phyloP scores from a whole-genome alignment of 2,329 filamentous ascomycete genomes.

The Zymoseptoria brevis region DNA sequence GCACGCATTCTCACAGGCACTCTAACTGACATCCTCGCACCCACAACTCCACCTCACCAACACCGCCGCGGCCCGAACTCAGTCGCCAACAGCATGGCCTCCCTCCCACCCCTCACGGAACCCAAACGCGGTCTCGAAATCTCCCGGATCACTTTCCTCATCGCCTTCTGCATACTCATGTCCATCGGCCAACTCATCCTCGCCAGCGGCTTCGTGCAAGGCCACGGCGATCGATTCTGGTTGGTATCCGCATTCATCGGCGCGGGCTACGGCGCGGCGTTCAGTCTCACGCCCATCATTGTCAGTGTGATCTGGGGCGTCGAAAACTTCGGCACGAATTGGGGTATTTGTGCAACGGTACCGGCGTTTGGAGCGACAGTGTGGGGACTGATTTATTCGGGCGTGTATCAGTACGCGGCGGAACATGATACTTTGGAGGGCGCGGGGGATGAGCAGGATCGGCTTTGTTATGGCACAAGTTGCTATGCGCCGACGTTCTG shows the following conservation, averaged over 20 bases:
- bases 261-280: conserved; percentile 85
- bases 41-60: conserved; percentile 44
- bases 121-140: conserved; percentile 44
- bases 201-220: conserved; percentile 65
- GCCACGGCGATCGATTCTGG: conserved; percentile 73
- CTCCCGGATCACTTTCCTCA: conserved; percentile 72
- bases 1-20: conserved; percentile 84
- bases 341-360: conserved; percentile 88
- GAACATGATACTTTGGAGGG: conserved; percentile 31
- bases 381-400: conserved; percentile 85
- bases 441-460: conserved; percentile 33
- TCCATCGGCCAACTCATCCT: conserved; percentile 68
- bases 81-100: conserved; percentile 35
- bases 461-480: conserved; percentile 68
- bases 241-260: conserved; percentile 77
- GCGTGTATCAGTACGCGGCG: conserved; percentile 65
- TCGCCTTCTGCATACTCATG: conserved; percentile 65
- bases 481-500: conserved; percentile 77
- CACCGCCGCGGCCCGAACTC: conserved; percentile 43
- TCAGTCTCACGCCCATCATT: conserved; percentile 82
- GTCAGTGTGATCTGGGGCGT: conserved; percentile 95
- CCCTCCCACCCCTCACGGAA: conserved; percentile 18
- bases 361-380: conserved; percentile 81
- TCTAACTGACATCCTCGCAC: conserved; percentile 80
- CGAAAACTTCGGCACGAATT: conserved; percentile 97